Percentiles rank a stretch among this genome's conserved stretches.
These are phyloP conservation scores for Talaromyces sp. DNA, from an alignment of 2,329 filamentous ascomycete species.

Conservation along the genomic window DNA sequence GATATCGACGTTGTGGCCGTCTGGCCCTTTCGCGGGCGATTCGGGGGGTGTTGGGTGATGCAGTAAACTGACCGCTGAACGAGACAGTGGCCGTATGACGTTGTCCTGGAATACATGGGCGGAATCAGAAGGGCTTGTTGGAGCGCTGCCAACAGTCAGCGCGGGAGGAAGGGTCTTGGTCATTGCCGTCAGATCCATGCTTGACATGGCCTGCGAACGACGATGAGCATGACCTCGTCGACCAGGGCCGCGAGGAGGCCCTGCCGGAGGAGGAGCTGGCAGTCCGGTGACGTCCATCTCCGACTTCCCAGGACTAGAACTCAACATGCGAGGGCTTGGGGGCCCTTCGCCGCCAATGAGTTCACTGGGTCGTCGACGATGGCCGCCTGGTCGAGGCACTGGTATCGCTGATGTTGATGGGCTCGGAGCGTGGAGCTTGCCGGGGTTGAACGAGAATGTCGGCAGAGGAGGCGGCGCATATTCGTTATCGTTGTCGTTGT, in stretches of 20 bases:
- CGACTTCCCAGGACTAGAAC: slow-evolving; percentile 31
- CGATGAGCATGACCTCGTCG: slow-evolving; percentile 72
- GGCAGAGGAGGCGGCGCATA: slow-evolving; percentile 26
- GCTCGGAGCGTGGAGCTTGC: slow-evolving; percentile 32
- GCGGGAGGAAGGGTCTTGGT: slow-evolving; percentile 35
- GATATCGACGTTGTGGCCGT: slow-evolving; percentile 6
- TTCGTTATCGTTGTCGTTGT: slow-evolving; percentile 37
- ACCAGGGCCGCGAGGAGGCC: slow-evolving; percentile 42
- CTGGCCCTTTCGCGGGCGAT: slow-evolving; percentile 22
- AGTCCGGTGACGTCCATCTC: slow-evolving; percentile 10
- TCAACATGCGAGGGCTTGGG: slow-evolving; percentile 58
- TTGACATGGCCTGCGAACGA: slow-evolving; percentile 74
- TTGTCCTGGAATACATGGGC: slow-evolving; percentile 23
- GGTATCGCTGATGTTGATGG: slow-evolving; percentile 49
- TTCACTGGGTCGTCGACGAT: slow-evolving; percentile 75
- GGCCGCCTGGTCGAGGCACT: slow-evolving; percentile 52
- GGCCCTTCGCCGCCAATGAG: slow-evolving; percentile 64
- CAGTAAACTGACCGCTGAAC: slow-evolving; percentile 25
- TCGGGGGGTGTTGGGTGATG: slow-evolving; percentile 25
- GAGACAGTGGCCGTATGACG: slow-evolving; percentile 26
- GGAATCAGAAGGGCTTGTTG: slow-evolving; percentile 41
- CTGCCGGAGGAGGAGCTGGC: slow-evolving; percentile 23
- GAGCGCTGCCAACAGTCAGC: slow-evolving; percentile 50
- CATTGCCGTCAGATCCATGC: slow-evolving; percentile 64
- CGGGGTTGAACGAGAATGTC: slow-evolving; percentile 33